Evolutionary conservation across 1,284 basidiomycete species (phyloP).

Genomic region (Naganishia sp.): DNA sequence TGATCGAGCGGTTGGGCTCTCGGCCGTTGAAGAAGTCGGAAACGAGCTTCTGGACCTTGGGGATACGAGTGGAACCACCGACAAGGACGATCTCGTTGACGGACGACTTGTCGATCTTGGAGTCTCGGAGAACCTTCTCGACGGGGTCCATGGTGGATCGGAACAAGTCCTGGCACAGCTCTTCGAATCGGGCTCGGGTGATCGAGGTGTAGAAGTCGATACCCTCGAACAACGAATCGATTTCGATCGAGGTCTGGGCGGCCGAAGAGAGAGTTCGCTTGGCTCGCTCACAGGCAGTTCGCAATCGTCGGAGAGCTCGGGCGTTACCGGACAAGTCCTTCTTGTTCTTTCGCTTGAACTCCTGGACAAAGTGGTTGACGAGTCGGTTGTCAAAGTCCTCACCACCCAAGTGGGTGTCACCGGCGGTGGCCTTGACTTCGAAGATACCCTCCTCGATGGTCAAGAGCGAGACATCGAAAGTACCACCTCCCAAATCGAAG

Average conservation of each 20-base stretch:
- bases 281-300: conserved; percentile 97
- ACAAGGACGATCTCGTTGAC: conserved; percentile 98
- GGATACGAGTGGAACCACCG: conserved; percentile 98
- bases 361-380: conserved; percentile 96
- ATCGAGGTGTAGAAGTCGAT: conserved; percentile 98
- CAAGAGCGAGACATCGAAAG: conserved; percentile 96
- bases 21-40: conserved; percentile 99
- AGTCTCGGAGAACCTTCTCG: conserved; percentile 96
- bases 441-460: conserved; percentile 99
- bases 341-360: conserved; percentile 99
- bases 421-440: conserved; percentile 98
- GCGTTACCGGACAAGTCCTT: conserved; percentile 90
- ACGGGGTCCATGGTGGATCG: conserved; percentile 94
- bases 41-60: conserved; percentile 95
- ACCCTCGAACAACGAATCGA: conserved; percentile 96
- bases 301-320: conserved; percentile 94
- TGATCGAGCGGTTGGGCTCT: conserved; percentile 94
- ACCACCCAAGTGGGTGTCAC: conserved; percentile 97
- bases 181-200: conserved; percentile 98
- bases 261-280: conserved; percentile 98
- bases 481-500: conserved; percentile 93
- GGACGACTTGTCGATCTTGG: conserved; percentile 93
- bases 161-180: conserved; percentile 97
- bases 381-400: conserved; percentile 99
- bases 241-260: conserved; percentile 94